Conservation (phyloP, 163 green algal genomes). For the Picocystis sp. region DNA sequence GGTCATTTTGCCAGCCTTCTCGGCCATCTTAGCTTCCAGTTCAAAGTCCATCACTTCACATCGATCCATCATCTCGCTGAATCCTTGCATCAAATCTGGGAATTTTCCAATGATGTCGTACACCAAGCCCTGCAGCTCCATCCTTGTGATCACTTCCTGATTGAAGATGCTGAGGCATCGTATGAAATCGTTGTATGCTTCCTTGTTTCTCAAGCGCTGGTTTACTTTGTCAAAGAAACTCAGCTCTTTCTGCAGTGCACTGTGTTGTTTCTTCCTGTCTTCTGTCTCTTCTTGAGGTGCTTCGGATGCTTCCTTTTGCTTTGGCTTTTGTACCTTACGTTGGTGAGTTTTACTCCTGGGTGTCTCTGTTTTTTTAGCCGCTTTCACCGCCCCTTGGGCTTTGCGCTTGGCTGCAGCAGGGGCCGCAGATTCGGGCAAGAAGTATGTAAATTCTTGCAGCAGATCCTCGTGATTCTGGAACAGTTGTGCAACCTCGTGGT, state of each 20-base stretch:
- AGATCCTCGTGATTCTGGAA: slow-evolving; percentile 87
- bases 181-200: slow-evolving; percentile 75
- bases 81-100: slow-evolving; percentile 61
- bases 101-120: slow-evolving; percentile 70
- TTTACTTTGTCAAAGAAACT: slow-evolving; percentile 63
- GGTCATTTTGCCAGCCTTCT: slow-evolving; percentile 11
- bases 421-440: slow-evolving; percentile 70
- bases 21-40: slow-evolving; percentile 14
- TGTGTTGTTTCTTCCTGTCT: too few species aligned
- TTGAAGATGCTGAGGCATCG: slow-evolving; percentile 91
- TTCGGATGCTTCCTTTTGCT: too few species aligned
- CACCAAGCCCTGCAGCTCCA: slow-evolving; percentile 62
- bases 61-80: slow-evolving; percentile 61
- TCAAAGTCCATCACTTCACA: slow-evolving; percentile 50
- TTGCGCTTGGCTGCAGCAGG: slow-evolving; percentile 1
- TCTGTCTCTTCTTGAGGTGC: slow-evolving; percentile 5
- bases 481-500: slow-evolving; percentile 85
- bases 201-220: slow-evolving; percentile 35
- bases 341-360: slow-evolving; percentile 6
- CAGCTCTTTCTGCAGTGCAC: slow-evolving; percentile 33
- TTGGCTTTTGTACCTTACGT: slow-evolving; percentile 4
- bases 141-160: slow-evolving; percentile 71
- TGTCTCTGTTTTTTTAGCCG: slow-evolving; percentile 1
- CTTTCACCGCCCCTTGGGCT: neutral
- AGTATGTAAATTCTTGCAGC: slow-evolving; percentile 96